Conservation (phyloP, 2,329 filamentous ascomycete genomes). For the Neospermospora avenae region DNA sequence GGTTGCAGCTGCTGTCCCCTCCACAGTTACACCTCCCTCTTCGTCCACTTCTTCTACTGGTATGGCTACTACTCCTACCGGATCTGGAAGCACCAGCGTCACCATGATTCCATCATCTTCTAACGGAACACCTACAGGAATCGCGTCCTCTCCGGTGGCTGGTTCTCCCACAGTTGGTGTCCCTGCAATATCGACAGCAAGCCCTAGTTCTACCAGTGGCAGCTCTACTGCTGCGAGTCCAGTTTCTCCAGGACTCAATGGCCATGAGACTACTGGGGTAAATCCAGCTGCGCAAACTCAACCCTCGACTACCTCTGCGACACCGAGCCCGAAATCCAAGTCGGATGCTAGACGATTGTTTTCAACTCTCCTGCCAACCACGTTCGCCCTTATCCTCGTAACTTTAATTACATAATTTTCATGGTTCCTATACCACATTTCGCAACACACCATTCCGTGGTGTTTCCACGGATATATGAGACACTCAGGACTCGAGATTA, state of each 20-base stretch:
- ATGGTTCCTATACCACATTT: neutral
- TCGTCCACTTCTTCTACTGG: slow-evolving; percentile 24
- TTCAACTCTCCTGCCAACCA: neutral
- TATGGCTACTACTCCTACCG: slow-evolving; percentile 11
- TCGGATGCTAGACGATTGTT: slow-evolving; percentile 7
- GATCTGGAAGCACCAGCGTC: slow-evolving; percentile 6
- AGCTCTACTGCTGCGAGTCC: neutral
- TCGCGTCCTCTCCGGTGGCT: slow-evolving; percentile 5
- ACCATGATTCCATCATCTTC: neutral
- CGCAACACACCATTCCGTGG: neutral
- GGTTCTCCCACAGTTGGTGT: slow-evolving; percentile 5
- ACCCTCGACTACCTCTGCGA: slow-evolving; percentile 11
- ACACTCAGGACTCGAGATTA: neutral
- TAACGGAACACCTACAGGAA: slow-evolving; percentile 11
- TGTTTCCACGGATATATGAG: neutral
- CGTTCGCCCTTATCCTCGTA: slow-evolving; percentile 5
- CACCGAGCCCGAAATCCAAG: slow-evolving; percentile 9
- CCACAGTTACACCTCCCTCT: slow-evolving; percentile 14
- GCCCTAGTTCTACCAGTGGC: slow-evolving; percentile 17
- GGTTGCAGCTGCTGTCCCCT: slow-evolving; percentile 11
- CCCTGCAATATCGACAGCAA: slow-evolving; percentile 19
- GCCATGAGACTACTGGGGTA: slow-evolving; percentile 37
- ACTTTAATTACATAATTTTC: neutral
- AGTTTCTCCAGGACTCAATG: slow-evolving; percentile 36
- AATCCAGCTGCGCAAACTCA: slow-evolving; percentile 11